These are phyloP conservation scores for Globisporangium polare DNA, from an alignment of 352 stramenopile genomes.

Conservation along the genomic window DNA sequence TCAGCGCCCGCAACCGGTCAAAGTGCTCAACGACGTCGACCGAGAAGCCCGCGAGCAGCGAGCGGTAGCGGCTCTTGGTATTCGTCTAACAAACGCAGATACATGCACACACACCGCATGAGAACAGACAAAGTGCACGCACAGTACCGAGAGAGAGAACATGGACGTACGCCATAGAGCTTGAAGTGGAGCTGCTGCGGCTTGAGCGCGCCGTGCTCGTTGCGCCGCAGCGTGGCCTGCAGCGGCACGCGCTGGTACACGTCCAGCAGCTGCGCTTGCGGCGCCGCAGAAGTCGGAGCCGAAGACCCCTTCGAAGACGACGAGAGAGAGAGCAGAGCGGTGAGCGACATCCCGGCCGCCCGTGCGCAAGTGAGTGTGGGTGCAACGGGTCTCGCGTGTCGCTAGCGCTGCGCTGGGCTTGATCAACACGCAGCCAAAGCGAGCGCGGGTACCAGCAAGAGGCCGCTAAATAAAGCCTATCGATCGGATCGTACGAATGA, in stretches of 20 bases:
- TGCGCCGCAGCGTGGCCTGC: slow-evolving; percentile 2
- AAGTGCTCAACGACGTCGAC: slow-evolving; percentile 12
- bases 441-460: background rate
- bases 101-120: background rate
- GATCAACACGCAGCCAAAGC: background rate
- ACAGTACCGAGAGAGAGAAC: background rate
- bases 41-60: slow-evolving; percentile 14
- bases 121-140: background rate
- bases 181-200: slow-evolving; percentile 7
- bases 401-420: background rate
- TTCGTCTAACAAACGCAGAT: slow-evolving; percentile 7
- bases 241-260: slow-evolving; percentile 10
- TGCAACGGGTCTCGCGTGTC: too few species aligned
- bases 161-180: slow-evolving; percentile 6
- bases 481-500: too few species aligned
- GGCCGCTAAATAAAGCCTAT: background rate
- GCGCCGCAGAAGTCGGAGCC: background rate
- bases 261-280: slow-evolving; percentile 8
- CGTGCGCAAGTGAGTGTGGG: too few species aligned
- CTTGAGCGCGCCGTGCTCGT: slow-evolving; percentile 7
- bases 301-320: background rate
- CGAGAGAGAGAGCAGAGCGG: slow-evolving; percentile 14
- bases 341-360: slow-evolving; percentile 10
- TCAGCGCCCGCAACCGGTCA: slow-evolving; percentile 7
- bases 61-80: slow-evolving; percentile 13